Evolutionary conservation across 306 rosid genomes (phyloP).

Genomic region (Castanea sativa): DNA sequence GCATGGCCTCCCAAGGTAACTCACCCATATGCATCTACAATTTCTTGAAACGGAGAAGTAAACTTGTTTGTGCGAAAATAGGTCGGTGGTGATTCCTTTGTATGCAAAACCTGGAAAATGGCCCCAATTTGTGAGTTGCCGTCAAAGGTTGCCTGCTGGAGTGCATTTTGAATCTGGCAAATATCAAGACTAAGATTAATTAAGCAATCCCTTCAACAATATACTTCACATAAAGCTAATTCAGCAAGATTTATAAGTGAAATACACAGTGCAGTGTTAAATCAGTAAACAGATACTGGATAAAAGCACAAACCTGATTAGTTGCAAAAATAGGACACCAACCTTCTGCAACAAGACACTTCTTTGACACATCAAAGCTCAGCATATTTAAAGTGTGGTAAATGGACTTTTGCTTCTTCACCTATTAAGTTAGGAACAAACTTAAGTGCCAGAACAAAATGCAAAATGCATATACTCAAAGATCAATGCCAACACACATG

Average conservation of each 20-base stretch:
- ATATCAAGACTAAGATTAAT: slow-evolving; percentile 19
- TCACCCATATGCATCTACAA: slow-evolving; percentile 87
- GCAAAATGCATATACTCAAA: slow-evolving; percentile 21
- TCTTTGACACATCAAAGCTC: slow-evolving; percentile 78
- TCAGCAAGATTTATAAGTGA: not conserved
- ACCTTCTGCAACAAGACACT: slow-evolving; percentile 89
- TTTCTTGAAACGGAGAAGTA: slow-evolving; percentile 75
- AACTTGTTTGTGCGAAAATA: slow-evolving; percentile 66
- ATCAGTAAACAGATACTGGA: slow-evolving; percentile 11
- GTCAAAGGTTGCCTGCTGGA: slow-evolving; percentile 60
- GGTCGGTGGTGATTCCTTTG: slow-evolving; percentile 71
- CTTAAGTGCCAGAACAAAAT: slow-evolving; percentile 22
- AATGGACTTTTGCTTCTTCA: slow-evolving; percentile 72
- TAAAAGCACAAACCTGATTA: slow-evolving; percentile 54
- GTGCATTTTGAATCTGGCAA: slow-evolving; percentile 50
- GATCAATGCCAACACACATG: slow-evolving; percentile 17
- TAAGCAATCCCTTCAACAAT: slow-evolving; percentile 4
- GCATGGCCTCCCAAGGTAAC: slow-evolving; percentile 20
- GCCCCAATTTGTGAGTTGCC: slow-evolving; percentile 66
- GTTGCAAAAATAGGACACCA: slow-evolving; percentile 87
- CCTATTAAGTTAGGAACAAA: slow-evolving; percentile 39
- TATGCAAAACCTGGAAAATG: slow-evolving; percentile 62
- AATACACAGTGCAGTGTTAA: not conserved
- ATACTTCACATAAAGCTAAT: not conserved
- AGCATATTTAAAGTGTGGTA: slow-evolving; percentile 86